Percentiles rank a stretch among this genome's conserved stretches.
These are phyloP conservation scores for Musa schizocarpa DNA, from an alignment of 176 grass and related monocot species.

Conservation along the genomic window DNA sequence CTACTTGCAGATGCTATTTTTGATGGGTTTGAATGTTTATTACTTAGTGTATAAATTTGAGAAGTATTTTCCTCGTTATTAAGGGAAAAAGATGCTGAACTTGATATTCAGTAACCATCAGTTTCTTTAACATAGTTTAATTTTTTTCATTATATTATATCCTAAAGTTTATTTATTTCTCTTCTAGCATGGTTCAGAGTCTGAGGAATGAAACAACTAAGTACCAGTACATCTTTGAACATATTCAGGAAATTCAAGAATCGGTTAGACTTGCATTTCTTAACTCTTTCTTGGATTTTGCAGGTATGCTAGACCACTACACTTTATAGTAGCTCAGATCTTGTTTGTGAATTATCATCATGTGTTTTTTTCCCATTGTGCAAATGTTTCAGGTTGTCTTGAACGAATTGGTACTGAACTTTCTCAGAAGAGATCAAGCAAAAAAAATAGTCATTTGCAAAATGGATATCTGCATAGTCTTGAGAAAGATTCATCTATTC, in stretches of 20 bases:
- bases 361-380: conserved; percentile 18
- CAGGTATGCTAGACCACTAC: conserved; percentile 33
- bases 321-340: not conserved
- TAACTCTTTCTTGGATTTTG: conserved; percentile 94
- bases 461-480: conserved; percentile 72
- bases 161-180: conserved; percentile 28
- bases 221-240: conserved; percentile 62
- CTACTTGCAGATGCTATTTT: not conserved
- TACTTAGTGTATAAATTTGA: not conserved
- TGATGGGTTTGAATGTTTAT: not conserved
- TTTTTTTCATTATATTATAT: not conserved
- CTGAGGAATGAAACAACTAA: conserved; percentile 72
- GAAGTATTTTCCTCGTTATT: not conserved
- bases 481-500: conserved; percentile 36
- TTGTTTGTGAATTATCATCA: conserved; percentile 2
- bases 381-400: conserved; percentile 66
- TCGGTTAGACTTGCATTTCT: conserved; percentile 97
- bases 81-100: not conserved
- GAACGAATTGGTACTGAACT: conserved; percentile 64
- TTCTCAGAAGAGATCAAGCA: conserved; percentile 67
- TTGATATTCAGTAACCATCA: not conserved
- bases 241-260: conserved; percentile 93
- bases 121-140: conserved; percentile 2
- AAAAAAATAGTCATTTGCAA: conserved; percentile 64
- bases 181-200: conserved; percentile 79